Percentiles rank a stretch among this genome's conserved stretches.
Evolutionary conservation across 2,329 filamentous ascomycete species (phyloP).

Genomic region (Xylariaceae sp.): DNA sequence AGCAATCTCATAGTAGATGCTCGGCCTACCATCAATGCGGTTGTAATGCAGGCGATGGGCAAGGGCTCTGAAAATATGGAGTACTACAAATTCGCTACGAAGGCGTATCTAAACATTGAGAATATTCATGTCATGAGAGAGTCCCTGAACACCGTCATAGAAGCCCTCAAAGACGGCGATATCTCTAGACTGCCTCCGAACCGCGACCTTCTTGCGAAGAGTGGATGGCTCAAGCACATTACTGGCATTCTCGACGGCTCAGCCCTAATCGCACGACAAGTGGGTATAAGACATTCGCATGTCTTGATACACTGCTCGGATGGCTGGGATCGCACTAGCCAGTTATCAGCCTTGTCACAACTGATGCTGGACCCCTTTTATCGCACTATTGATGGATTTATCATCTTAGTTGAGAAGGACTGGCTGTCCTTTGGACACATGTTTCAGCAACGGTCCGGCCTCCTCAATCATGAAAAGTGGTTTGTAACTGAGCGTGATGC

Average conservation of each 20-base stretch:
- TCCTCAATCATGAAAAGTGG: slow-evolving; percentile 90
- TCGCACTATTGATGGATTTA: slow-evolving; percentile 90
- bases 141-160: slow-evolving; percentile 84
- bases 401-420: slow-evolving; percentile 93
- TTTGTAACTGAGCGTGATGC: slow-evolving; percentile 84
- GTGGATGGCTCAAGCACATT: slow-evolving; percentile 91
- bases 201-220: slow-evolving; percentile 77
- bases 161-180: slow-evolving; percentile 90
- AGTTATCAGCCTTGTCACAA: slow-evolving; percentile 88
- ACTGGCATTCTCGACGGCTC: slow-evolving; percentile 81
- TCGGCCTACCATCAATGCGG: slow-evolving; percentile 88
- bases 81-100: slow-evolving; percentile 88
- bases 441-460: slow-evolving; percentile 90
- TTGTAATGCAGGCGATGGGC: slow-evolving; percentile 91
- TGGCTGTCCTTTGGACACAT: slow-evolving; percentile 98
- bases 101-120: slow-evolving; percentile 92
- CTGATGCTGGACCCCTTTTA: slow-evolving; percentile 96
- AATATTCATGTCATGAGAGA: slow-evolving; percentile 98
- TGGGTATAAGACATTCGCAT: slow-evolving; percentile 91
- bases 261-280: slow-evolving; percentile 79
- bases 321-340: slow-evolving; percentile 96
- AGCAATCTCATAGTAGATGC: slow-evolving; percentile 95
- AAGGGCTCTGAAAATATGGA: slow-evolving; percentile 98
- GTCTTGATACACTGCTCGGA: slow-evolving; percentile 97
- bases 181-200: slow-evolving; percentile 81